Evolutionary conservation across 179 eudicot genomes (phyloP), one percentile per base, ranked within the genome.

Genomic region (Vitellaria paradoxa): DNA sequence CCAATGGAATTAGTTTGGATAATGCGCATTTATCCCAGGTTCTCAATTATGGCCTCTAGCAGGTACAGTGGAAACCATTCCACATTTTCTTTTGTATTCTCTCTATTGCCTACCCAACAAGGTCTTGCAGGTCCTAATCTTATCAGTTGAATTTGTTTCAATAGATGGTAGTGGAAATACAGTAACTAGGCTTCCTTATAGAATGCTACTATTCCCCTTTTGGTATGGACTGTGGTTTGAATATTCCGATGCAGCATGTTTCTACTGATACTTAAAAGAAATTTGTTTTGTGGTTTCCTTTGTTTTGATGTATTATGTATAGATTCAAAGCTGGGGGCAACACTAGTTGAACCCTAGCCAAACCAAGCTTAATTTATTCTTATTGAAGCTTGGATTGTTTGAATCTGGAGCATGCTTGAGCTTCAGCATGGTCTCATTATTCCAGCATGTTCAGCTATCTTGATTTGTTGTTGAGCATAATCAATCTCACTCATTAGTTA

Each of bases 21-120:
- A 10, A 8, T 9, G 13, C 14, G 83, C 90, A 85, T 72, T 82
- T 87, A 4, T 42, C 45, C 3, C 45, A 75, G 56, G 56, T 52
- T 84, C 87, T 88, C 55, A 85, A 87, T 59, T 87, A 84, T 9
- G 87, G 90, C 59, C 86, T 87, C 15, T 82, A 88, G 85, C 86
- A 89, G 92, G 90, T 89, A 84, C 70, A 26, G 4, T 14, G 7
- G 71, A 11, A 64, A 30, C 46, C 63, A 62, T 64, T 64, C 30
- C 30, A 24, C 26, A 14, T 18, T 50, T 6, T 59, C 67, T 8
- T 10, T 52, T 26, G 23, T 10, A 75, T 30, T 65, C 3, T 47
- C 45, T 13, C 14, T 14, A 52, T 24, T 21, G 12, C 64, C 57
- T 30, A 37, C 12, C 24, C 24, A 26, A 30, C 64, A 18, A 15